These are phyloP conservation scores for Macrophomina pseudophaseolina DNA, from an alignment of 2,329 filamentous ascomycete species.

Conservation along the genomic window DNA sequence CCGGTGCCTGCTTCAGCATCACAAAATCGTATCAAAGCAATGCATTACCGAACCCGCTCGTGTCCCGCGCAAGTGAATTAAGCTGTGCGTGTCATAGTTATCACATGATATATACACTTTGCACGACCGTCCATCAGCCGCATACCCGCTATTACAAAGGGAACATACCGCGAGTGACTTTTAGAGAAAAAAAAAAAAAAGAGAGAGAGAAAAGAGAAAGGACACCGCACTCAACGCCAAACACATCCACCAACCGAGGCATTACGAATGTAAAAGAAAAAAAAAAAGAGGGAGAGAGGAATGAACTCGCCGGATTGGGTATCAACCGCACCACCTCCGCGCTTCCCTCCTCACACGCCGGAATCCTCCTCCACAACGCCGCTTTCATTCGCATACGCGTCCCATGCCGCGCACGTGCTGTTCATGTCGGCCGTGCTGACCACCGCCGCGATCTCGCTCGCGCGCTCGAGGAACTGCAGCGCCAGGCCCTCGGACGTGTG, in stretches of 20 bases:
- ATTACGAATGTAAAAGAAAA: not conserved
- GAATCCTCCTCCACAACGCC: slow-evolving; percentile 35
- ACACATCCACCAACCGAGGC: no score
- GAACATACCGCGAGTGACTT: not conserved
- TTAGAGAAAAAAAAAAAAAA: no score
- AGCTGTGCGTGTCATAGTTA: no score
- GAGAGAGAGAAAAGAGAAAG: no score
- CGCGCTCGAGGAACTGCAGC: slow-evolving; percentile 33
- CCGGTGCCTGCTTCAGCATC: no score
- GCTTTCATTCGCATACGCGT: slow-evolving; percentile 30
- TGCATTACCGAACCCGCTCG: no score
- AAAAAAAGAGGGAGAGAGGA: not conserved
- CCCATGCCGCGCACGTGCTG: slow-evolving; percentile 34
- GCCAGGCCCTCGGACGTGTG: slow-evolving; percentile 30
- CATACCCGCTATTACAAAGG: not conserved
- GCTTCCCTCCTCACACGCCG: slow-evolving; percentile 28
- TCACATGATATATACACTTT: no score
- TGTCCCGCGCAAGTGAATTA: no score
- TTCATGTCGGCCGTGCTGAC: slow-evolving; percentile 31
- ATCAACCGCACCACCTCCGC: not conserved
- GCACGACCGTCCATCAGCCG: no score
- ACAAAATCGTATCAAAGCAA: no score
- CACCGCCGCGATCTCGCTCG: slow-evolving; percentile 33
- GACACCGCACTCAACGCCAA: no score
- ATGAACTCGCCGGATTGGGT: not conserved